Base-by-base conservation (phyloP, 345 rosid genomes). In the Lepidium aucheri region DNA sequence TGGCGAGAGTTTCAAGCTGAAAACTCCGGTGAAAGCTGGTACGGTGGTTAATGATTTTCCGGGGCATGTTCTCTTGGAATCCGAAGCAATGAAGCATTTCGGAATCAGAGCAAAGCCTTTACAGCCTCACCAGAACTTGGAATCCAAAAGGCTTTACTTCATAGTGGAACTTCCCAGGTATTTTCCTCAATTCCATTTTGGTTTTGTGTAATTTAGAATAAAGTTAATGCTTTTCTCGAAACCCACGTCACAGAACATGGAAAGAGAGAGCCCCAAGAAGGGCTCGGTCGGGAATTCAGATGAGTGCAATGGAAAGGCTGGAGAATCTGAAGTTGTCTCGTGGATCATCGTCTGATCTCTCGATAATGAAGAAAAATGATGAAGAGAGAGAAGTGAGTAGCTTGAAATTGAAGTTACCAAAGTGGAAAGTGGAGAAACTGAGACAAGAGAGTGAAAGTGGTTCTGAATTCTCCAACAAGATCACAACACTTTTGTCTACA, bases 241-340 rank as follows among this genome's bases (percentile, higher is more conserved):
- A 82, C 53, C 32, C 49, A 65, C 42, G 63, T 52, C 35, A 53
- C 80, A 8, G 58, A 65, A 3, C 82, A 80, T 74, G 73, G 61
- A 52, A 63, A 1, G 84, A 80, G 67, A 70, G 60, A 40, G 61
- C 9, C 7, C 82, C 97, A 2, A 80, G 97, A 53, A 83, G 94
- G 76, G 96, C 77, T 53, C 79, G 87, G 74, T 95, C 96, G 9
- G 94, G 83, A 40, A 84, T 95, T 0, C 65, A 70, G 76, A 85
- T 95, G 96, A 80, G 86, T 55, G 97, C 99, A 0, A 83, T 80
- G 76, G 99, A 91, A 75, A 79, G 93, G 72, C 77, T 95, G 2
- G 97, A 95, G 79, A 82, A 80, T 70, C 77, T 94, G 22, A 88
- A 79, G 95, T 20, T 91, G 78, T 70, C 93, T 7, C 72, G 93